phyloP scores from a whole-genome alignment of 1,139 yeast species.

The Pichia sp. region DNA sequence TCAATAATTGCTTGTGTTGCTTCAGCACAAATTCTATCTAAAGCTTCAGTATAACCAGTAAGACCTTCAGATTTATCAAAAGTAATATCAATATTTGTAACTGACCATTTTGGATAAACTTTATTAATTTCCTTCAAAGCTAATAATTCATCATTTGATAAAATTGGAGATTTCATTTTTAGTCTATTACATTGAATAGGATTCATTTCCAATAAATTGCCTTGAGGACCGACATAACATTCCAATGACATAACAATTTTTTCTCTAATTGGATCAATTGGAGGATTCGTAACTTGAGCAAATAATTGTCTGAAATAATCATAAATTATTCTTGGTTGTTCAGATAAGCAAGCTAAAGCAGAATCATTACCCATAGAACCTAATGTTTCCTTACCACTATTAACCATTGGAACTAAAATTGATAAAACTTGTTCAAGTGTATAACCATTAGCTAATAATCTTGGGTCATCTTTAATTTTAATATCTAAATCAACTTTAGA shows the following conservation, averaged over 20 bases:
- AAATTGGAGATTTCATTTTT: slow-evolving; percentile 73
- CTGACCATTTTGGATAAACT: slow-evolving; percentile 84
- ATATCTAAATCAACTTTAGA: slow-evolving; percentile 31
- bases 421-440: slow-evolving; percentile 84
- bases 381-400: slow-evolving; percentile 84
- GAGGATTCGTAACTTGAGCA: slow-evolving; percentile 98
- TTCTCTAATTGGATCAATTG: slow-evolving; percentile 97
- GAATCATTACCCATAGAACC: slow-evolving; percentile 99
- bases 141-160: slow-evolving; percentile 63
- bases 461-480: slow-evolving; percentile 71
- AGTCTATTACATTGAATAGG: slow-evolving; percentile 88
- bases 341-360: slow-evolving; percentile 92
- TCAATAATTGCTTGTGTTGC: slow-evolving; percentile 82
- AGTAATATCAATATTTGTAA: slow-evolving; percentile 80
- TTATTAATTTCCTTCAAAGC: slow-evolving; percentile 67
- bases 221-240: slow-evolving; percentile 97
- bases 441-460: slow-evolving; percentile 83
- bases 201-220: slow-evolving; percentile 87
- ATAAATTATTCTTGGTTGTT: slow-evolving; percentile 83
- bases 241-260: slow-evolving; percentile 94
- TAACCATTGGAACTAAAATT: slow-evolving; percentile 89
- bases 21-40: slow-evolving; percentile 81
- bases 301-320: slow-evolving; percentile 95
- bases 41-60: slow-evolving; percentile 75
- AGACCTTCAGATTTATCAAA: slow-evolving; percentile 77